Evolutionary conservation across 129 eudicot species (phyloP).

Genomic region (sunflower (Helianthus annuus)): HanXRQr2.0-SUNRISE NC_035437.2:90154978-90155477

Average conservation of each 20-base stretch:
- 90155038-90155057: conserved; percentile 82
- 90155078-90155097: conserved; percentile 83
- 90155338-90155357: conserved; percentile 67
- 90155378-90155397: conserved; percentile 78
- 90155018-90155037: conserved; percentile 64
- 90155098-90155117: conserved; percentile 88
- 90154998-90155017: conserved; percentile 82
- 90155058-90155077: conserved; percentile 77
- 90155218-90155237: conserved; percentile 96
- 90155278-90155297: conserved; percentile 70
- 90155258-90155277: conserved; percentile 72
- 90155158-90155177: conserved; percentile 92
- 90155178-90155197: conserved; percentile 86
- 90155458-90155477: conserved; percentile 55
- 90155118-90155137: conserved; percentile 95
- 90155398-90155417: conserved; percentile 51
- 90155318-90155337: conserved; percentile 65
- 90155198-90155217: conserved; percentile 90
- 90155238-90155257: conserved; percentile 94
- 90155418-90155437: conserved; percentile 66
- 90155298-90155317: conserved; percentile 68
- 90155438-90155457: conserved; percentile 91
- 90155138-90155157: conserved; percentile 87
- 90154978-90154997: conserved; percentile 90
- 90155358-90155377: conserved; percentile 77